Base-by-base conservation (phyloP, 2,329 filamentous ascomycete species). In the Coleophoma eucalyptorum region DNA sequence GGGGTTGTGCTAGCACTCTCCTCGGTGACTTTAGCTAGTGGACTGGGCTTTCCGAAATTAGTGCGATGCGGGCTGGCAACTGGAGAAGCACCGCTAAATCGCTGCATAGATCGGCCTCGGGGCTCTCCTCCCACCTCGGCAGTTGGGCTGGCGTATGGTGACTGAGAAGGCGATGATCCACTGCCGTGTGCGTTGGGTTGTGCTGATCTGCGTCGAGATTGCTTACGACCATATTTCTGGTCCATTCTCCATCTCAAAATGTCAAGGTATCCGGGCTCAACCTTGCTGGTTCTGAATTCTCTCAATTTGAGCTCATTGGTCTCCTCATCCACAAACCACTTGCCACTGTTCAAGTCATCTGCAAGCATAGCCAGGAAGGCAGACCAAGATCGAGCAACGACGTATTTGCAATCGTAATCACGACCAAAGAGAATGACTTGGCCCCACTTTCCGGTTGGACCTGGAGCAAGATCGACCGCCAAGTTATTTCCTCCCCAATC, bases 401-500 rank as follows among this genome's bases (percentile, higher is more conserved):
- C 94, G 66, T 96, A 99, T 74, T 99, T 99, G 71, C 90, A 96
- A 67, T 99, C 94, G 71, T 96, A 99, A 72, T 99, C 94, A 54
- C 94, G 90, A 46, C 94, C 94, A 68, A 96, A 97, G 55, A 99
- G 80, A 63, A 99, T 96, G 58, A 99, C 84, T 68, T 99, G 94
- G 49, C 94, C 94, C 93, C 94, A 99, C 67, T 86, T 88, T 37
- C 94, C 94, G 43, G 82, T 81, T 10, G 93, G 90, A 2, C 94
- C 94, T 19, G 94, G 94, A 6, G 92, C 90, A 52, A 99, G 77
- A 69, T 99, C 94, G 43, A 97, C 83, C 16, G 92, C 93, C 64
- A 99, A 78, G 74, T 96, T 95, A 80, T 99, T 99, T 70, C 94
- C 94, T 68, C 94, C 94, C 94, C 94, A 99, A 69, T 99, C 94